Evolutionary conservation across 2,329 filamentous ascomycete species (phyloP).

Genomic region (Arthrobotrys sphaeroides): DNA sequence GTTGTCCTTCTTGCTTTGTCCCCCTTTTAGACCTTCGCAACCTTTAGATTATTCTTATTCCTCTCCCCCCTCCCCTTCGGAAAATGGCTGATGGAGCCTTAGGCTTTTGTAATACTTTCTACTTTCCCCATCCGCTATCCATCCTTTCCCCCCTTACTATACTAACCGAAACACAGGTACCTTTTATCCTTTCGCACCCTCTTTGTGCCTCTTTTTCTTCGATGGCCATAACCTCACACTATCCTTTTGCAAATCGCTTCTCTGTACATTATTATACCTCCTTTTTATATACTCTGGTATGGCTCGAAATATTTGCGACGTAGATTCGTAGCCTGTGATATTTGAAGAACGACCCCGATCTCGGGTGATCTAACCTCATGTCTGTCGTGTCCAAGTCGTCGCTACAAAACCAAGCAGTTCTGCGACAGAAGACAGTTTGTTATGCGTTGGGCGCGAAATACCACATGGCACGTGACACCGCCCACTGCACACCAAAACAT

Average conservation of each 20-base stretch:
- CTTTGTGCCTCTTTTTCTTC: background rate
- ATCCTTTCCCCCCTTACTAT: background rate
- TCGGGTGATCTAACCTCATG: too few relatives aligned
- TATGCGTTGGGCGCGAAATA: background rate
- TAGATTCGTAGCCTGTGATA: background rate
- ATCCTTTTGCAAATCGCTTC: constrained; percentile 49
- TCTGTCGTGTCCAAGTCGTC: background rate
- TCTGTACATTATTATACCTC: constrained; percentile 53
- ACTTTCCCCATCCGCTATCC: constrained; percentile 6
- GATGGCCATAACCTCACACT: constrained; percentile 26
- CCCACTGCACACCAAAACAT: constrained; percentile 52
- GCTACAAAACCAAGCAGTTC: background rate
- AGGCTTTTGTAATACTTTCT: constrained; percentile 53
- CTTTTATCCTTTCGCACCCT: constrained; percentile 2
- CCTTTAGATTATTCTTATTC: constrained; percentile 47
- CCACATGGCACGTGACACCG: constrained; percentile 28
- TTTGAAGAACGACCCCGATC: too few relatives aligned
- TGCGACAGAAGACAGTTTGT: background rate
- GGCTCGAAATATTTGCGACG: background rate
- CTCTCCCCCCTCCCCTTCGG: constrained; percentile 39
- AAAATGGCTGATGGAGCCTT: constrained; percentile 49
- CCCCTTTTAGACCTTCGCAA: constrained; percentile 47
- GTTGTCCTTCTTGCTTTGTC: constrained; percentile 37
- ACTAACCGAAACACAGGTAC: background rate
- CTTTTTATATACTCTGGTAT: constrained; percentile 50